Percentiles rank a stretch among this genome's conserved stretches.
Conservation (phyloP, 75 land plant genomes). For the Larix kaempferi region DNA sequence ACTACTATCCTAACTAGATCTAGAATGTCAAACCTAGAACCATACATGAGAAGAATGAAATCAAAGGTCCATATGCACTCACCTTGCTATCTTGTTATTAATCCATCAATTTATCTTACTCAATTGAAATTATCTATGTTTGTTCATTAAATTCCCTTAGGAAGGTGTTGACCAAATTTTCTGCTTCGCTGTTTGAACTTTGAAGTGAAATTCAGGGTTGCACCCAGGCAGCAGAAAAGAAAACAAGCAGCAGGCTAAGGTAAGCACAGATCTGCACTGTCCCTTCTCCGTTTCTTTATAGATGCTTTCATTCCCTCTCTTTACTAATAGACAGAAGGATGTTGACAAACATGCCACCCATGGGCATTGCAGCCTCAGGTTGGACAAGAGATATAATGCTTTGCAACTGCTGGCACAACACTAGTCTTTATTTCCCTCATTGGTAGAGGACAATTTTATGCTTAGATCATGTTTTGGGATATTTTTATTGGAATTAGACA, state of each 20-base stretch:
- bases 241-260: too few relatives aligned
- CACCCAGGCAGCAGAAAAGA: too few relatives aligned
- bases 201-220: too few relatives aligned
- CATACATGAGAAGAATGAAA: neutral
- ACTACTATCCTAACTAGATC: neutral
- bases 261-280: too few relatives aligned
- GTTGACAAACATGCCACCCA: neutral
- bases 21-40: neutral
- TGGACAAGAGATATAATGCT: neutral
- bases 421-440: neutral
- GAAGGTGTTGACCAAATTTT: neutral
- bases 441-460: neutral
- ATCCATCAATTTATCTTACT: neutral
- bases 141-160: neutral
- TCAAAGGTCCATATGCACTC: neutral
- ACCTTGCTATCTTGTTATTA: neutral
- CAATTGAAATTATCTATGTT: neutral
- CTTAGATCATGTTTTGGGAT: neutral
- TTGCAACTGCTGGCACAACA: neutral
- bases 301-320: too few relatives aligned
- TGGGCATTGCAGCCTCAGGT: neutral
- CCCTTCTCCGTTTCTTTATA: too few relatives aligned
- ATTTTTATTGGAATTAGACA: neutral
- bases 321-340: neutral
- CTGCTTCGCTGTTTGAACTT: too few relatives aligned